phyloP scores from a whole-genome alignment of 257 asterid genomes.

The Solanum bukasovii region DNA sequence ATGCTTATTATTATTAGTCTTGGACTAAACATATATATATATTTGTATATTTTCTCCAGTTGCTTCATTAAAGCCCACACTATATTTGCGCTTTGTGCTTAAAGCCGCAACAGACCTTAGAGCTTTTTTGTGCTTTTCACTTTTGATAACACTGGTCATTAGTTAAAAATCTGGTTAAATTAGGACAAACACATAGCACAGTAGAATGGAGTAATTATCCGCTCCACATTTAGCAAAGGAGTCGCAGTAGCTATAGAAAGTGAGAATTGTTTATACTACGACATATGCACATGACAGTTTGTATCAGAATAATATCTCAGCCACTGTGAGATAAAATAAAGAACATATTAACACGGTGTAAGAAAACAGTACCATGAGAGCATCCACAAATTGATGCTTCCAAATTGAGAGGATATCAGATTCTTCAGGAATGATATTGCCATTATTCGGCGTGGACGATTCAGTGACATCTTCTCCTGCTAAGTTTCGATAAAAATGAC shows the following conservation, averaged over 20 bases:
- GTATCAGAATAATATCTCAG: background rate
- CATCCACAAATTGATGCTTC: constrained; percentile 73
- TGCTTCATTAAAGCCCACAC: background rate
- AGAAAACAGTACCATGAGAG: constrained; percentile 36
- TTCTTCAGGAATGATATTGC: constrained; percentile 17
- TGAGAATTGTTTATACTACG: background rate
- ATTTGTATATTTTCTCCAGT: background rate
- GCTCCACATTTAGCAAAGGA: background rate
- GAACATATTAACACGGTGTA: background rate
- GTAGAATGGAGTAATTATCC: background rate
- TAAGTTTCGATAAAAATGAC: constrained; percentile 25
- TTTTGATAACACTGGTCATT: background rate
- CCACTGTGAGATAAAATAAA: background rate
- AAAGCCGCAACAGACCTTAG: background rate
- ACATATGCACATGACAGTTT: background rate
- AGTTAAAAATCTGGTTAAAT: background rate
- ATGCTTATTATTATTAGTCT: background rate
- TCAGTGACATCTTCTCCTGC: constrained; percentile 26
- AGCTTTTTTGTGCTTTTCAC: background rate
- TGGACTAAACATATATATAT: background rate
- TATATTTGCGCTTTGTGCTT: background rate
- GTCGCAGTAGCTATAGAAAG: background rate
- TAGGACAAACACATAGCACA: background rate
- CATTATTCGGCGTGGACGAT: constrained; percentile 22
- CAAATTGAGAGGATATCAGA: constrained; percentile 36